These are phyloP conservation scores for Knufia fluminis DNA, from an alignment of 2,329 filamentous ascomycete species.

Conservation along the genomic window DNA sequence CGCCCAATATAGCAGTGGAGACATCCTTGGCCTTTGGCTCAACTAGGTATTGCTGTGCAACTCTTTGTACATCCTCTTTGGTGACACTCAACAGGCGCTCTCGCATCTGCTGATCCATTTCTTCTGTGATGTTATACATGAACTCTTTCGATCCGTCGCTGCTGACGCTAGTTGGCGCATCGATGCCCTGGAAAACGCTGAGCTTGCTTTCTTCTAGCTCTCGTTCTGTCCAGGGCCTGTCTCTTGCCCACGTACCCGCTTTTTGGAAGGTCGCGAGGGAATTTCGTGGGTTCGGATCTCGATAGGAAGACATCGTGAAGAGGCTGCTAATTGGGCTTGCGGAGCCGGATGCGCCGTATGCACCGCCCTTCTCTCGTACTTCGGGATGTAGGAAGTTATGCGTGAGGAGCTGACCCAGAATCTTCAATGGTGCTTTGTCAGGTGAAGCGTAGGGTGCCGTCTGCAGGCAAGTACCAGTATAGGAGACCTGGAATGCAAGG, in stretches of 20 bases:
- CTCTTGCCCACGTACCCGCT: slow-evolving; percentile 72
- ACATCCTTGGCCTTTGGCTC: slow-evolving; percentile 51
- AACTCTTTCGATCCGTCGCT: slow-evolving; percentile 81
- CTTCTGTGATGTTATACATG: slow-evolving; percentile 71
- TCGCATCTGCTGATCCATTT: slow-evolving; percentile 78
- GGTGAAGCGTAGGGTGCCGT: slow-evolving; percentile 74
- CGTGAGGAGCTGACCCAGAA: slow-evolving; percentile 83
- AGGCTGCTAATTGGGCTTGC: slow-evolving; percentile 69
- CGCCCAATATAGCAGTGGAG: slow-evolving; percentile 66
- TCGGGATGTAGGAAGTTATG: slow-evolving; percentile 96
- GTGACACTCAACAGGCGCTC: slow-evolving; percentile 81
- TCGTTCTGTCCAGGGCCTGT: slow-evolving; percentile 69
- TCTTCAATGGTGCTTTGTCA: slow-evolving; percentile 69
- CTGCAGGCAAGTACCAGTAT: slow-evolving; percentile 71
- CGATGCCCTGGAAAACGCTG: slow-evolving; percentile 81
- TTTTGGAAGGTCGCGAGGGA: slow-evolving; percentile 75
- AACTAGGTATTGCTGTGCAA: slow-evolving; percentile 73
- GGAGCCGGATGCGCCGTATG: slow-evolving; percentile 87
- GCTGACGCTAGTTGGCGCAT: slow-evolving; percentile 80
- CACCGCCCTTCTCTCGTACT: slow-evolving; percentile 94
- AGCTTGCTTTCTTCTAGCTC: slow-evolving; percentile 96
- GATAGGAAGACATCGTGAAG: slow-evolving; percentile 94
- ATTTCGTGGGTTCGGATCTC: slow-evolving; percentile 88
- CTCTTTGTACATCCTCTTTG: slow-evolving; percentile 66
- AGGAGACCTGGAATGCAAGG: slow-evolving; percentile 94